These are phyloP conservation scores for Pistacia integerrima DNA, from an alignment of 345 rosid genomes.

Conservation along the genomic window DNA sequence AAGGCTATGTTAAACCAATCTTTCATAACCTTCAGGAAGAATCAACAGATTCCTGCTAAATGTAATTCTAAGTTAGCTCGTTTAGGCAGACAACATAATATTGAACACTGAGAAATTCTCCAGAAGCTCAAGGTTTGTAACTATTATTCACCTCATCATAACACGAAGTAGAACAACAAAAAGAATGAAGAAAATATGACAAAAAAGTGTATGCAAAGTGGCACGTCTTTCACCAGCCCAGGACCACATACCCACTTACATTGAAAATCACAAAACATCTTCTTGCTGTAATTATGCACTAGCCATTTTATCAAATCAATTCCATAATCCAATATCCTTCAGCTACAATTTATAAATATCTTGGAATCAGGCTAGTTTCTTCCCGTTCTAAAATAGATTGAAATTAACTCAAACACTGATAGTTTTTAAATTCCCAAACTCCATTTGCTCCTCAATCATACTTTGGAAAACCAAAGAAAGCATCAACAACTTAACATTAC, in stretches of 20 bases:
- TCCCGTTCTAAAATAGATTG: not conserved
- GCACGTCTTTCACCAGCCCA: conserved; percentile 5
- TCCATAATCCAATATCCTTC: not conserved
- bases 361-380: not conserved
- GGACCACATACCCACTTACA: conserved; percentile 35
- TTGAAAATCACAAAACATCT: conserved; percentile 23
- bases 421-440: not conserved
- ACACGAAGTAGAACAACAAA: not conserved
- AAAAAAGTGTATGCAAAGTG: conserved; percentile 8
- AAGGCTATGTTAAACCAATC: not conserved
- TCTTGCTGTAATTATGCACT: not conserved
- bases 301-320: conserved; percentile 7
- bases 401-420: not conserved
- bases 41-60: not conserved
- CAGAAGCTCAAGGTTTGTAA: not conserved
- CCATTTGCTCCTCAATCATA: not conserved
- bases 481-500: not conserved
- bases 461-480: conserved; percentile 10
- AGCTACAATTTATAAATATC: not conserved
- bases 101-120: not conserved
- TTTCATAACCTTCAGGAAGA: not conserved
- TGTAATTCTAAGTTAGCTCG: not conserved
- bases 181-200: not conserved
- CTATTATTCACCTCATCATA: not conserved
- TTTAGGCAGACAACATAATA: not conserved